Evolutionary conservation across 768 basidiomycete genomes (phyloP).

Genomic region (Pulveroboletus sp.): DNA sequence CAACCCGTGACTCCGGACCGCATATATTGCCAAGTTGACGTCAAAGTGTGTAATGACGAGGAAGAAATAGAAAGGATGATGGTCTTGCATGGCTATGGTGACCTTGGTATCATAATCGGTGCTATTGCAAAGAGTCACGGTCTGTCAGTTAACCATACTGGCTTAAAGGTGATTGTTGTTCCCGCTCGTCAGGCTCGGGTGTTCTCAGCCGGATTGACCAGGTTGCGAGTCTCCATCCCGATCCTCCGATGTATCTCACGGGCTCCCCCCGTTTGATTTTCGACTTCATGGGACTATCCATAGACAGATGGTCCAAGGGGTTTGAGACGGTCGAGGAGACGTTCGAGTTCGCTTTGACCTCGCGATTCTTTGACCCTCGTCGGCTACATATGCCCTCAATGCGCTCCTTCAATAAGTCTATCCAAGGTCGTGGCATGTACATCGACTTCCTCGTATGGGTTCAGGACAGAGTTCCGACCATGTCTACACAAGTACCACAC

Average conservation of each 20-base stretch:
- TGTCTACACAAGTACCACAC: constrained; percentile 10
- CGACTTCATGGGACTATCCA: constrained; percentile 53
- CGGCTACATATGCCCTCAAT: constrained; percentile 31
- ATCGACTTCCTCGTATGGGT: constrained; percentile 52
- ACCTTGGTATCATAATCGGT: constrained; percentile 66
- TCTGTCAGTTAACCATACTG: constrained; percentile 46
- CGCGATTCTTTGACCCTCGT: constrained; percentile 47
- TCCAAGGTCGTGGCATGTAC: constrained; percentile 52
- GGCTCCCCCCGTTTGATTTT: constrained; percentile 46
- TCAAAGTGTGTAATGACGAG: constrained; percentile 50
- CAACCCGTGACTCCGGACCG: constrained; percentile 3
- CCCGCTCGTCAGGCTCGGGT: not conserved
- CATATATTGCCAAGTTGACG: constrained; percentile 52
- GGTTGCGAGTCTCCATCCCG: constrained; percentile 26
- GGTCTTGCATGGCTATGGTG: constrained; percentile 64
- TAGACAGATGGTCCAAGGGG: constrained; percentile 46
- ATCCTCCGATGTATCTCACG: constrained; percentile 45
- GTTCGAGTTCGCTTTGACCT: constrained; percentile 55
- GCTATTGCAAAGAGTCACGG: constrained; percentile 50
- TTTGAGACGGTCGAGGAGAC: constrained; percentile 50
- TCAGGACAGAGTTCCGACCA: constrained; percentile 18
- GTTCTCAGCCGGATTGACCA: constrained; percentile 22
- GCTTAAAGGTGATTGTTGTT: constrained; percentile 47
- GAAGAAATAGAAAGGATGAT: constrained; percentile 46
- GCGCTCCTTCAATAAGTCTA: constrained; percentile 39